phyloP scores from a whole-genome alignment of 108 stramenopile species.

The Nitzschia putrida region DNA sequence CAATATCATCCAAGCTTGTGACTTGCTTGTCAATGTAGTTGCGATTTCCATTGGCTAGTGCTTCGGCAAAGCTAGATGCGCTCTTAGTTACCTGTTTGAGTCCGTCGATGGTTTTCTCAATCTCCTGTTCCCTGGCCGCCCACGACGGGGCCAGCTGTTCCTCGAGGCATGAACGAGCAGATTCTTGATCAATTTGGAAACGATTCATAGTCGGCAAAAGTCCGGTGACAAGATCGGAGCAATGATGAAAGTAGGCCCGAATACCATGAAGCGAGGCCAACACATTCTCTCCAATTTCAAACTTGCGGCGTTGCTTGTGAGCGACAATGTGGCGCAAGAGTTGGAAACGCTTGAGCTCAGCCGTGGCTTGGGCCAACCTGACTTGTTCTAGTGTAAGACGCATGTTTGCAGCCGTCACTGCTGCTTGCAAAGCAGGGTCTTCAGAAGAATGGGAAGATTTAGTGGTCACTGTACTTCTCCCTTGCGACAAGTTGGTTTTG shows the following conservation, averaged over 20 bases:
- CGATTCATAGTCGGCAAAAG: conserved; percentile 57
- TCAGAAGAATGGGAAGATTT: conserved; percentile 39
- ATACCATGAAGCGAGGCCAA: conserved; percentile 77
- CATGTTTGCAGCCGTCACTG: conserved; percentile 65
- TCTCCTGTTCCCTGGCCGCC: conserved; percentile 61
- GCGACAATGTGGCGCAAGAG: conserved; percentile 73
- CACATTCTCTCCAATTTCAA: conserved; percentile 82
- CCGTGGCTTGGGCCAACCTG: conserved; percentile 74
- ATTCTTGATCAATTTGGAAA: conserved; percentile 67
- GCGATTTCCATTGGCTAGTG: conserved; percentile 61
- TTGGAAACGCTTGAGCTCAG: conserved; percentile 85
- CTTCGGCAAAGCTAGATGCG: conserved; percentile 54
- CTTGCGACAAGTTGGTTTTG: conserved; percentile 40
- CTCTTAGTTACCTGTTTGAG: conserved; percentile 53
- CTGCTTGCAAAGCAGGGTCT: conserved; percentile 41
- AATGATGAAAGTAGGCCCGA: conserved; percentile 71
- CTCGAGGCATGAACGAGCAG: conserved; percentile 54
- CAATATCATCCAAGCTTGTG: conserved; percentile 65
- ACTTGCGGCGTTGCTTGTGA: conserved; percentile 83
- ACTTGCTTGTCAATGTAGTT: conserved; percentile 55
- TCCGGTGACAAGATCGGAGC: conserved; percentile 66
- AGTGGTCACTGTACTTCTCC: conserved; percentile 1
- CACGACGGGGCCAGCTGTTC: conserved; percentile 61
- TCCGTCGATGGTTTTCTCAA: conserved; percentile 56
- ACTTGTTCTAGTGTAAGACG: conserved; percentile 75